Percentiles rank a stretch among this genome's conserved stretches.
Evolutionary conservation across 371 early-diverging fungal species (phyloP).

Genomic region (Thermomucor indicae-seudaticae): DNA sequence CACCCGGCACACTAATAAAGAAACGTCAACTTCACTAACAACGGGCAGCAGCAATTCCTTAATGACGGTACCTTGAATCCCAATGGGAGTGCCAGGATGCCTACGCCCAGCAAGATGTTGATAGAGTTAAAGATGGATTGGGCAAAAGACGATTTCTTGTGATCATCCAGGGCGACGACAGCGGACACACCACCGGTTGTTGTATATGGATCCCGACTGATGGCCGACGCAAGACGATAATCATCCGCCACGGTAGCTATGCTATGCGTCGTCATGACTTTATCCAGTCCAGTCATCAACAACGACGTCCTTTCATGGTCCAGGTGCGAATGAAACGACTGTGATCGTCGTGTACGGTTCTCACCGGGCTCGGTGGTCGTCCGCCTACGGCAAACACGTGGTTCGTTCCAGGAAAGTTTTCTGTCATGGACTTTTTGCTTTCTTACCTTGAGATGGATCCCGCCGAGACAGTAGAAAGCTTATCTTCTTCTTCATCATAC

Average conservation of each 20-base stretch:
- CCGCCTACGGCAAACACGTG: not conserved
- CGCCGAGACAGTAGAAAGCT: constrained; percentile 17
- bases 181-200: too few relatives aligned
- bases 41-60: not conserved
- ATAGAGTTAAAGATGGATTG: constrained; percentile 58
- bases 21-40: not conserved
- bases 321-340: not conserved
- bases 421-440: not conserved
- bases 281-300: constrained; percentile 21
- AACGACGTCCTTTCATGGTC: constrained; percentile 23
- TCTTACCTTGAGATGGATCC: constrained; percentile 16
- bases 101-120: constrained; percentile 65
- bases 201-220: not conserved
- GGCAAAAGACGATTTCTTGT: constrained; percentile 39
- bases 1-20: constrained; percentile 51
- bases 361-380: not conserved
- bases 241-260: constrained; percentile 36
- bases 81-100: constrained; percentile 55
- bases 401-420: too few relatives aligned
- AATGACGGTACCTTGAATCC: constrained; percentile 45
- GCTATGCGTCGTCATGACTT: constrained; percentile 23
- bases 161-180: not conserved
- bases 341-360: not conserved
- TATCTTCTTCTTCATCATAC: constrained; percentile 33
- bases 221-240: constrained; percentile 10